Evolutionary conservation across 129 eudicot species (phyloP).

Genomic region (Lactuca sativa): DNA sequence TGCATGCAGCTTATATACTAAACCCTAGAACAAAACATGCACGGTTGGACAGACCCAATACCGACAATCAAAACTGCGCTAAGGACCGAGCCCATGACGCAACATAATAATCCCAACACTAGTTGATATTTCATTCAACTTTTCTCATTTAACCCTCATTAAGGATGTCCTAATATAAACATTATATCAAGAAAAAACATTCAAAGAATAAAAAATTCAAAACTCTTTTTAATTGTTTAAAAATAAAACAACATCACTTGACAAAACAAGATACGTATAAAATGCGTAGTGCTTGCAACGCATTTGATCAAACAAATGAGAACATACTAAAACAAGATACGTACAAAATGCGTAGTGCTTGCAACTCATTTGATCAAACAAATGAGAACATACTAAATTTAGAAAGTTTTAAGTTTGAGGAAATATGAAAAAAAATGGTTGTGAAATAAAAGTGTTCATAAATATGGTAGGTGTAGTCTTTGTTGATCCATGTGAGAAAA

Average conservation of each 20-base stretch:
- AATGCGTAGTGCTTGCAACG: background rate
- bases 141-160: no score
- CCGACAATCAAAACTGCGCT: no score
- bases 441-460: slow-evolving; percentile 20
- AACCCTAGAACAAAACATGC: no score
- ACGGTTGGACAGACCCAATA: no score
- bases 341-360: background rate
- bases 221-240: no score
- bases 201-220: no score
- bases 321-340: background rate
- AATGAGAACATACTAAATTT: background rate
- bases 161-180: no score
- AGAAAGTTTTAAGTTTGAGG: background rate
- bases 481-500: slow-evolving; percentile 24
- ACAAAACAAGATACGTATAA: background rate
- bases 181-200: no score
- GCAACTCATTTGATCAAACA: slow-evolving; percentile 1
- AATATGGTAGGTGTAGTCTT: slow-evolving; percentile 25
- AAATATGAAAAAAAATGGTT: slow-evolving; percentile 12
- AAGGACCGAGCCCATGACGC: no score
- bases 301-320: slow-evolving; percentile 5
- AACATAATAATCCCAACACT: no score
- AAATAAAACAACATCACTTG: background rate
- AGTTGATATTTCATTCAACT: no score
- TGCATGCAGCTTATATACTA: no score